Evolutionary conservation across 768 basidiomycete genomes (phyloP).

Genomic region (Leccinum obscurum): DNA sequence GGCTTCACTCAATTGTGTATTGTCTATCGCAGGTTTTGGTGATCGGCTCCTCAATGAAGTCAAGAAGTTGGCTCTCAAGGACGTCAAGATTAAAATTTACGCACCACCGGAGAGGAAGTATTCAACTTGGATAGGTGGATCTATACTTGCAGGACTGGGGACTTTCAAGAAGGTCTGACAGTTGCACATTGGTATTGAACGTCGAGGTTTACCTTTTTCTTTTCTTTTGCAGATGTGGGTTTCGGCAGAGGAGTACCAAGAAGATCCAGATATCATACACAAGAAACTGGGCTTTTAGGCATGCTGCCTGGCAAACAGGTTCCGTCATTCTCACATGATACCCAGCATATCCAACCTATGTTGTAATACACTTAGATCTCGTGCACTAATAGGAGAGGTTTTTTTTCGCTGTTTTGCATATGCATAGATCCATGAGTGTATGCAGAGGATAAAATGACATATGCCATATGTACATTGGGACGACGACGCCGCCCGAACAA

Average conservation of each 20-base stretch:
- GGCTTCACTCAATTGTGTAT: constrained; percentile 19
- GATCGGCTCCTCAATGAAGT: constrained; percentile 96
- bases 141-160: constrained; percentile 91
- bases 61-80: constrained; percentile 92
- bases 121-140: constrained; percentile 96
- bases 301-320: constrained; percentile 15
- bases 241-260: constrained; percentile 97
- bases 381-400: constrained; percentile 23
- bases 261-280: constrained; percentile 98
- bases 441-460: constrained; percentile 33
- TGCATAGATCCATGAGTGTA: constrained; percentile 29
- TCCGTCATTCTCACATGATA: constrained; percentile 28
- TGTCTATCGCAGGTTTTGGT: constrained; percentile 69
- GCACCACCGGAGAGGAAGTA: constrained; percentile 99
- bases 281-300: constrained; percentile 84
- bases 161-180: constrained; percentile 91
- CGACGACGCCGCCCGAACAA: too few relatives aligned
- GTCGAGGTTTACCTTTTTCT: constrained; percentile 13
- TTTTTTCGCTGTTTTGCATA: constrained; percentile 20
- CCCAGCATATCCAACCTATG: constrained; percentile 32
- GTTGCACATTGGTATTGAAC: neutral
- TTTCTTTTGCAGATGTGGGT: constrained; percentile 87
- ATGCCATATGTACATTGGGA: constrained; percentile 40
- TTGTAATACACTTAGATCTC: constrained; percentile 35
- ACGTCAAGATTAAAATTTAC: constrained; percentile 98